Evolutionary conservation across 148 eudicot genomes (phyloP).

Genomic region (Camellia japonica): DNA sequence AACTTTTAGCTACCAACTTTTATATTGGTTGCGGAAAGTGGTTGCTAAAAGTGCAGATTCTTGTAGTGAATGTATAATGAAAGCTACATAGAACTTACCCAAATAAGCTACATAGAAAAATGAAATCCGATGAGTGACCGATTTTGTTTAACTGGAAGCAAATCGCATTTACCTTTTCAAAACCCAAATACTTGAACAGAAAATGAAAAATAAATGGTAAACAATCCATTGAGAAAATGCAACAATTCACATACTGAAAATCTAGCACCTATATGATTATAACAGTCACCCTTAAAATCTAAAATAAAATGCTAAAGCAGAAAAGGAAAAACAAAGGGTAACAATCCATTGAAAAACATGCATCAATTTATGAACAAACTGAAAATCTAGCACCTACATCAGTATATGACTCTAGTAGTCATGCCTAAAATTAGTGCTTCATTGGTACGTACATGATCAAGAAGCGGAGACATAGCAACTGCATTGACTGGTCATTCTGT

Average conservation of each 20-base stretch:
- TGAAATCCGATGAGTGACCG: background rate
- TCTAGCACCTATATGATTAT: too few relatives aligned
- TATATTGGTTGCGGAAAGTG: too few relatives aligned
- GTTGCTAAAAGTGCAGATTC: too few relatives aligned
- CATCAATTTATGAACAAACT: background rate
- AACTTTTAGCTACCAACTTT: too few relatives aligned
- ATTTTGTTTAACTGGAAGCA: background rate
- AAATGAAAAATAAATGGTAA: too few relatives aligned
- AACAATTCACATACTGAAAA: too few relatives aligned
- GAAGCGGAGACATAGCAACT: conserved; percentile 87
- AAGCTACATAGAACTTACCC: background rate
- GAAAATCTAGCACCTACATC: background rate
- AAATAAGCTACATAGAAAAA: too few relatives aligned
- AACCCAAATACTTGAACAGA: background rate
- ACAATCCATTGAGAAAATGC: too few relatives aligned
- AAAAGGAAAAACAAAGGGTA: background rate
- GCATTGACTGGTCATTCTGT: conserved; percentile 92
- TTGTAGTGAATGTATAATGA: background rate
- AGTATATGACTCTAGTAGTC: too few relatives aligned
- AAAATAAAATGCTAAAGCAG: background rate
- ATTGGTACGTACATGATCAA: conserved; percentile 68
- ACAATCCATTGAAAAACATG: background rate
- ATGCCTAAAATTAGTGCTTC: background rate
- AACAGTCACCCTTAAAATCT: too few relatives aligned
- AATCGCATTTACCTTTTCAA: background rate